Percentiles rank a stretch among this genome's conserved stretches.
Conservation (phyloP, 352 stramenopile species). For the Phytopythium montanum region DNA sequence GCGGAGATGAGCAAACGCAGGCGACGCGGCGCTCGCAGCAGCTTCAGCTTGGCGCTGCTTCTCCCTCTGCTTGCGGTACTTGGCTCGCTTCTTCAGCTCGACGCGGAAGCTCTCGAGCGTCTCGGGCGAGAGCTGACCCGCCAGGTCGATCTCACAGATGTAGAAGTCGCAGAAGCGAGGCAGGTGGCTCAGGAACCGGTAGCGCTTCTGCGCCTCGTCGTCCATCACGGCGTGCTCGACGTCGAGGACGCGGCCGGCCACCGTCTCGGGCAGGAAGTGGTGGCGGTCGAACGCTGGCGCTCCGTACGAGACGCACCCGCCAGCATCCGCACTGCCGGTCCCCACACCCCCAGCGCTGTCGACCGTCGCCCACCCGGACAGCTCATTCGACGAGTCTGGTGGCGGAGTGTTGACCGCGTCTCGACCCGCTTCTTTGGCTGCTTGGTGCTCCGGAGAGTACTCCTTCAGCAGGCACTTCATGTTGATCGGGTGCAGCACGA, state of each 20-base stretch:
- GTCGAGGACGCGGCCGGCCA: slow-evolving; percentile 66
- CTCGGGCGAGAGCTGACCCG: slow-evolving; percentile 54
- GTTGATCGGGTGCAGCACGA: slow-evolving; percentile 87
- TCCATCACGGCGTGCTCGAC: slow-evolving; percentile 89
- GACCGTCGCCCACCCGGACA: slow-evolving; percentile 5
- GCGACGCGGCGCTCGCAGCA: slow-evolving; percentile 20
- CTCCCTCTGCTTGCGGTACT: slow-evolving; percentile 56
- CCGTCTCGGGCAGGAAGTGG: slow-evolving; percentile 47
- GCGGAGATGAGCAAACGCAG: slow-evolving; percentile 21
- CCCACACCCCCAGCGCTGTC: neutral
- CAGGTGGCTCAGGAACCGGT: slow-evolving; percentile 84
- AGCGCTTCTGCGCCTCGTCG: slow-evolving; percentile 78
- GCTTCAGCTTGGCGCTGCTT: slow-evolving; percentile 23
- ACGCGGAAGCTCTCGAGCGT: slow-evolving; percentile 57
- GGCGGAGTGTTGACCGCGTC: neutral
- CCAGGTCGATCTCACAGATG: slow-evolving; percentile 84
- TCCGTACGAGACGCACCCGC: slow-evolving; percentile 3
- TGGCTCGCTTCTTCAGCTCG: slow-evolving; percentile 78
- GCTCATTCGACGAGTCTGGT: slow-evolving; percentile 13
- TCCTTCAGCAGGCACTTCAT: slow-evolving; percentile 89
- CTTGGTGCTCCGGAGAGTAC: slow-evolving; percentile 35
- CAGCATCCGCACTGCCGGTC: slow-evolving; percentile 1
- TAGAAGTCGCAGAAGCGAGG: slow-evolving; percentile 86
- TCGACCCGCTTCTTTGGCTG: neutral
- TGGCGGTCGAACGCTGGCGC: slow-evolving; percentile 26